Conservation (phyloP, 768 basidiomycete species). For the Mycena indigotica region DNA sequence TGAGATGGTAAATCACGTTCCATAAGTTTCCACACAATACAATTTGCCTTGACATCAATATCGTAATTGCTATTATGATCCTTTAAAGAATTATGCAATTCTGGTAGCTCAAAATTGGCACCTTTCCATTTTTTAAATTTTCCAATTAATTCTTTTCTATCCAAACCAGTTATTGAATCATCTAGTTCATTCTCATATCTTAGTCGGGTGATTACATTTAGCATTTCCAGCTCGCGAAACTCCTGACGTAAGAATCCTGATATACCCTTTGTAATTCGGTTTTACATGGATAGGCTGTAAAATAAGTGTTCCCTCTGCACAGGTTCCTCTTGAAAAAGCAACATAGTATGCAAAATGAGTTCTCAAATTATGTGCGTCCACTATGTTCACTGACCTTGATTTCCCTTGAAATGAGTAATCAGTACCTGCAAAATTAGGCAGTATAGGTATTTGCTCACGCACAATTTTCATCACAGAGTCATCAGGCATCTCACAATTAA, state of each 20-base stretch:
- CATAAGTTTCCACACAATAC: neutral
- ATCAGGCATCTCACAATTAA: slow-evolving; percentile 19
- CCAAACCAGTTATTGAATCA: neutral
- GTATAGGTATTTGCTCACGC: slow-evolving; percentile 25
- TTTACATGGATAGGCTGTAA: slow-evolving; percentile 21
- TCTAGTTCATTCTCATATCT: neutral
- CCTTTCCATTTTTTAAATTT: neutral
- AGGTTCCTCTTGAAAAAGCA: slow-evolving; percentile 29
- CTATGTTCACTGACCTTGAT: slow-evolving; percentile 30
- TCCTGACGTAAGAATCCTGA: slow-evolving; percentile 18
- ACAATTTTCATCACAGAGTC: slow-evolving; percentile 20
- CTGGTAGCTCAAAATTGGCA: neutral
- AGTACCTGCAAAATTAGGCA: slow-evolving; percentile 36
- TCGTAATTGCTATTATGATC: neutral
- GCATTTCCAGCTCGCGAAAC: slow-evolving; percentile 26
- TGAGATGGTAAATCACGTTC: neutral
- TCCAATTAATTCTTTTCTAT: neutral
- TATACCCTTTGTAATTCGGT: slow-evolving; percentile 17
- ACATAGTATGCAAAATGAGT: slow-evolving; percentile 33
- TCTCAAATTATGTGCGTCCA: slow-evolving; percentile 27
- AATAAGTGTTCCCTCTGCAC: slow-evolving; percentile 25
- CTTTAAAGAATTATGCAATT: neutral
- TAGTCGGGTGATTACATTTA: slow-evolving; percentile 28
- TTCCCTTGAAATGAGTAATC: slow-evolving; percentile 37
- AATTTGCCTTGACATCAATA: neutral